Conservation (phyloP, 2,329 filamentous ascomycete genomes). For the Tolypocladium pustulatum region DNA sequence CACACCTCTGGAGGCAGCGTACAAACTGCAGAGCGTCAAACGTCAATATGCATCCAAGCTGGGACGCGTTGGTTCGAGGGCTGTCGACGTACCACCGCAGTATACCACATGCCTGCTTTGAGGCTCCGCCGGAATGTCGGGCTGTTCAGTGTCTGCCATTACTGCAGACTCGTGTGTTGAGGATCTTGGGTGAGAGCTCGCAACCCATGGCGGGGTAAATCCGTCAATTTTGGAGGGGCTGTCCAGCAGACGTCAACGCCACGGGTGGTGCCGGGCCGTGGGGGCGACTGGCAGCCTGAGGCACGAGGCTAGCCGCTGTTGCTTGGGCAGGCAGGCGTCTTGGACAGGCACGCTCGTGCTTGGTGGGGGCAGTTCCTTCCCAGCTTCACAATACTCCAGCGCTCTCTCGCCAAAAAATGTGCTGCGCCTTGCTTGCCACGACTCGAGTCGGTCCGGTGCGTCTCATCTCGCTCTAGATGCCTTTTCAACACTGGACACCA, state of each 20-base stretch:
- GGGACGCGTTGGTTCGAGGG: background rate
- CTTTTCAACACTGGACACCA: background rate
- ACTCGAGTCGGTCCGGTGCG: background rate
- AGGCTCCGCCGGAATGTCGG: conserved; percentile 32
- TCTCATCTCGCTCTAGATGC: background rate
- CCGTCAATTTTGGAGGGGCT: conserved; percentile 6
- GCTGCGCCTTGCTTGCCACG: background rate
- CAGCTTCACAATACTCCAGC: background rate
- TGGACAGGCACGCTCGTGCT: too few relatives aligned
- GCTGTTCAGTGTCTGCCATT: conserved; percentile 45
- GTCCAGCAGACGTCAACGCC: conserved; percentile 2
- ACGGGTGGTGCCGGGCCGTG: background rate
- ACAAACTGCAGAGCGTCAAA: conserved; percentile 37
- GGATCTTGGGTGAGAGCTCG: conserved; percentile 12
- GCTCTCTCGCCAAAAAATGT: too few relatives aligned
- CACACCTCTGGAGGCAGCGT: conserved; percentile 54
- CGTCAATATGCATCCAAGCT: conserved; percentile 2
- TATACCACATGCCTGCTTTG: conserved; percentile 43
- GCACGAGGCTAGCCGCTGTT: background rate
- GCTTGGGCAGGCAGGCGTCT: background rate
- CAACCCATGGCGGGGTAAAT: conserved; percentile 24
- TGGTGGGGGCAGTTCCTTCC: too few relatives aligned
- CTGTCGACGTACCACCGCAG: conserved; percentile 42
- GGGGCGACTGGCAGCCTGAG: background rate
- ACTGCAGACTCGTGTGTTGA: conserved; percentile 13